Base-by-base conservation (phyloP, 1,284 basidiomycete species). In the Fomitopsis palustris region DNA sequence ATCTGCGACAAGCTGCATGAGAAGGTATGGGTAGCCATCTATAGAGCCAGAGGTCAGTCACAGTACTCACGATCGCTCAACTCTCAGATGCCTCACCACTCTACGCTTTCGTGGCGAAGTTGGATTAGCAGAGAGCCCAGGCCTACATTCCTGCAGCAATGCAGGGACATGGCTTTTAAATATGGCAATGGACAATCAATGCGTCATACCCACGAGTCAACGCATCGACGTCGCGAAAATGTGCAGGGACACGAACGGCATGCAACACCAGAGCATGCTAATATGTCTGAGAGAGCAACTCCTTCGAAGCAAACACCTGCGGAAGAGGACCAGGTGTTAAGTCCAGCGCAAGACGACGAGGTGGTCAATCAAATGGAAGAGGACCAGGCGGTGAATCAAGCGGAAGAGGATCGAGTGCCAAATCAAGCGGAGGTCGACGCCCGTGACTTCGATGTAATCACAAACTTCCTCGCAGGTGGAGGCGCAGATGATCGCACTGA, bases 401-500 rank as follows among this genome's bases (percentile, higher is more conserved):
- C 9, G 6, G 8, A 5, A 8, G 49, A 52, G 27, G 19, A 17
- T 19, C 8, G 1, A 37, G 35, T 37, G 6, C 12, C 35, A 4
- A 31, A 16, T n/a, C 49, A 23, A 10, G 41, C 6, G 7, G 39
- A 35, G 31, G 16, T 21, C 38, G 21, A 37, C 9, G 21, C n/a
- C 75, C 54, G 68, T 49, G 82, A 86, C 59, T 73, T 87, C 35
- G 70, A 80, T 12, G 68, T 70, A 3, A 76, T 88, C 51, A 75
- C 79, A 19, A 66, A 71, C 2, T 88, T 85, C 65, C 83, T 87
- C 64, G 79, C 78, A 7, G 70, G 67, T 4, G 75, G 77, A 23
- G 79, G 78, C 31, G 79, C 78, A 5, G 76, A 81, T 4, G 74
- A 76, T 2, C 74, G 78, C 0, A 69, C 73, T 1, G 81, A 82